phyloP scores from a whole-genome alignment of 2,329 filamentous ascomycete genomes.

The Verticillium albo-atrum region DNA sequence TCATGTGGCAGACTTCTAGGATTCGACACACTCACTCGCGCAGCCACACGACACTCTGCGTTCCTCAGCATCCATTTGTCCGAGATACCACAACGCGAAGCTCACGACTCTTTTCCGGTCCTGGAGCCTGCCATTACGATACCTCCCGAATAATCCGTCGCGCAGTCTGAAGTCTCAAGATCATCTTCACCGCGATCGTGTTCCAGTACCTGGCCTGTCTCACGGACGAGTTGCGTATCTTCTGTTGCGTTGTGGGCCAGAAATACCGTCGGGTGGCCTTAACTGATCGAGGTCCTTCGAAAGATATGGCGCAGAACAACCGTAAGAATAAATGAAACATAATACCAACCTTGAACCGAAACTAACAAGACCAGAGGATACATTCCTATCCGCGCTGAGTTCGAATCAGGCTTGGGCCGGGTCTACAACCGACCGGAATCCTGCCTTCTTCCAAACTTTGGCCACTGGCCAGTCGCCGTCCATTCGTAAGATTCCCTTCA shows the following conservation, averaged over 20 bases:
- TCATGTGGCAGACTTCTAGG: neutral
- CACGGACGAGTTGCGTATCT: too few species aligned
- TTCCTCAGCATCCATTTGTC: neutral
- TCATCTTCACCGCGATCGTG: too few species aligned
- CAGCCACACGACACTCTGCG: neutral
- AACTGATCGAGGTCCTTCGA: neutral
- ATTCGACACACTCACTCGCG: neutral
- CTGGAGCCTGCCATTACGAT: too few species aligned
- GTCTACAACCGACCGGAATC: conserved; percentile 60
- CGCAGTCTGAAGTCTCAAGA: too few species aligned
- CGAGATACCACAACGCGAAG: neutral
- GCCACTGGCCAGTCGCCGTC: conserved; percentile 62
- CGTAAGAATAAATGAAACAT: conserved; percentile 1
- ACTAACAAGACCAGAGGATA: conserved; percentile 38
- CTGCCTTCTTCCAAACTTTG: conserved; percentile 65
- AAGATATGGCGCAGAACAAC: conserved; percentile 7
- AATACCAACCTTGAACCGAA: neutral
- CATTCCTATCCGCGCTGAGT: conserved; percentile 58
- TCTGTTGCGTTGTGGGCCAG: too few species aligned
- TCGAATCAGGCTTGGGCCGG: conserved; percentile 69
- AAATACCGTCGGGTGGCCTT: too few species aligned
- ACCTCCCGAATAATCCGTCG: too few species aligned
- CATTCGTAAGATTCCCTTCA: conserved; percentile 43
- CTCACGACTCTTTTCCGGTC: neutral
- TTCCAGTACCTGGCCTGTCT: too few species aligned